Evolutionary conservation across 2,329 filamentous ascomycete genomes (phyloP).

Genomic region (Juglanconis sp.): DNA sequence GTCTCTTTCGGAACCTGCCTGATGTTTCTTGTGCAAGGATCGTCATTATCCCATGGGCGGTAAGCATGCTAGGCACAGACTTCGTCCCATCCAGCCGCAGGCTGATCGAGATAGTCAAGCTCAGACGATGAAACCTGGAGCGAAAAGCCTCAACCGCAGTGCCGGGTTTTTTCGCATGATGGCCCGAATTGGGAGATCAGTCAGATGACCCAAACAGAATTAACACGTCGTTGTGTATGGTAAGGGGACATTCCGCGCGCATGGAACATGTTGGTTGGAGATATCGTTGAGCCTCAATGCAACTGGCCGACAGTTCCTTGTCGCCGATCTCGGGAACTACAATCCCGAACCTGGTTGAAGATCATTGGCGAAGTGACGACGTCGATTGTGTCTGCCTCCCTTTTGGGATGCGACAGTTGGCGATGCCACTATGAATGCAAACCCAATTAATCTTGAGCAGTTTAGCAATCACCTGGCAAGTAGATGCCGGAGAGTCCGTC

Average conservation of each 20-base stretch:
- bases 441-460: too few relatives aligned
- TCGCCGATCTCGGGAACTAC: neutral
- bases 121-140: neutral
- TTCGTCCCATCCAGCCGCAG: neutral
- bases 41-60: too few relatives aligned
- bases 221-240: neutral
- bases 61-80: too few relatives aligned
- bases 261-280: neutral
- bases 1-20: neutral
- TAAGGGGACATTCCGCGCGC: neutral
- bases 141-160: neutral
- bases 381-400: too few relatives aligned
- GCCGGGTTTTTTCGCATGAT: neutral
- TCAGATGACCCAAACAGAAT: neutral
- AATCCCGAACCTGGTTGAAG: neutral
- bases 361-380: neutral
- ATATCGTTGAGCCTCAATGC: neutral
- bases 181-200: neutral
- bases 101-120: neutral
- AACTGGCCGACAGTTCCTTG: too few relatives aligned
- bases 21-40: neutral
- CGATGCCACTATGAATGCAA: too few relatives aligned
- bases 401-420: too few relatives aligned
- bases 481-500: too few relatives aligned
- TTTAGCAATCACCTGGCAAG: too few relatives aligned